A percentile compares a stretch with the other conserved stretches of the same genome.
Evolutionary conservation across 2,329 filamentous ascomycete species (phyloP).

Genomic region (Podosphaera leucotricha): DNA sequence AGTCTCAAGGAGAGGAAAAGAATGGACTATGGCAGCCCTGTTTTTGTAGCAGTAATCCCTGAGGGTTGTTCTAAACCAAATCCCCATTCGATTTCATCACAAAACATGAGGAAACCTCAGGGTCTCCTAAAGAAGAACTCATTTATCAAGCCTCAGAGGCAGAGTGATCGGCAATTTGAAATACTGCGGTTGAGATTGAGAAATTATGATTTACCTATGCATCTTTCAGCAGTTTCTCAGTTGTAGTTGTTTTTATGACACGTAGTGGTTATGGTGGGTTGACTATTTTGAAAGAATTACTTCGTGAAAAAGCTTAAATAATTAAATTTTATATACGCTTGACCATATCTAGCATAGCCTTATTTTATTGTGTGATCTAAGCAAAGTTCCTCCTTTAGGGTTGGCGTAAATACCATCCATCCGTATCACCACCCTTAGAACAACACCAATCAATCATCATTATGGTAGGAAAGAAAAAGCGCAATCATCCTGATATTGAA

Average conservation of each 20-base stretch:
- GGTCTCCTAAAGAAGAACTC: constrained; percentile 23
- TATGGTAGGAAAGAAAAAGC: constrained; percentile 75
- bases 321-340: no score
- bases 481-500: constrained; percentile 63
- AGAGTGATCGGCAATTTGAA: constrained; percentile 22
- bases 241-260: no score
- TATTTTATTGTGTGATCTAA: neutral
- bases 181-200: constrained; percentile 8
- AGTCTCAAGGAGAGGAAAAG: constrained; percentile 20
- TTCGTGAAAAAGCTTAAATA: no score
- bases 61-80: constrained; percentile 16
- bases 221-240: neutral
- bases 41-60: constrained; percentile 23
- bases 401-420: neutral
- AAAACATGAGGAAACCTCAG: constrained; percentile 23
- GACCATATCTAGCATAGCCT: neutral
- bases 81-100: constrained; percentile 19
- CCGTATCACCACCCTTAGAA: neutral
- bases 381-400: neutral
- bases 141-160: constrained; percentile 18
- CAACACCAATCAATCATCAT: constrained; percentile 1
- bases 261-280: no score
- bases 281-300: no score
- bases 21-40: constrained; percentile 31
- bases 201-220: neutral